These are phyloP conservation scores for Aspergillus novofumigatus DNA, from an alignment of 2,329 filamentous ascomycete genomes.

Conservation along the genomic window DNA sequence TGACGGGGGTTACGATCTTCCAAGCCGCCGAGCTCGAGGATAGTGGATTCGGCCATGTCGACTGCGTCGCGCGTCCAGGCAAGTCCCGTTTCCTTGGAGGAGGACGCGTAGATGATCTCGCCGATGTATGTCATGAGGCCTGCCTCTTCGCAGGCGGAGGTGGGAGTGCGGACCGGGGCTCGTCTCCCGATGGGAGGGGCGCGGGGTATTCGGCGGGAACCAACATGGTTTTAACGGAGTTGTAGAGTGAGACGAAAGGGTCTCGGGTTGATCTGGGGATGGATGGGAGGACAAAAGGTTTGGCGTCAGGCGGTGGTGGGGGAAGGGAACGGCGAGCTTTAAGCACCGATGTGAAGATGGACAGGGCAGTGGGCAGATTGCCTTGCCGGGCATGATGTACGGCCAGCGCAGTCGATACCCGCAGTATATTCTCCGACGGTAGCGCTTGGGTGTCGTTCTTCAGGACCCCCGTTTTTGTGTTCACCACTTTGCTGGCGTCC, in stretches of 20 bases:
- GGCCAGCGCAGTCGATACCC: conserved; percentile 70
- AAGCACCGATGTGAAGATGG: conserved; percentile 80
- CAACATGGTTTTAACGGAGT: conserved; percentile 39
- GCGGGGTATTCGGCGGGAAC: conserved; percentile 63
- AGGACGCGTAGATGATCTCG: conserved; percentile 78
- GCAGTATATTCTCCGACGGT: conserved; percentile 70
- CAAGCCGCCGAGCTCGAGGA: conserved; percentile 30
- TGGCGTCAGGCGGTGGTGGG: conserved; percentile 31
- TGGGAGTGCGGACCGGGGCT: conserved; percentile 61
- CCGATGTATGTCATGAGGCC: conserved; percentile 86
- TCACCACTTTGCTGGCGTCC: conserved; percentile 49
- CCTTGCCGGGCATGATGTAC: conserved; percentile 70
- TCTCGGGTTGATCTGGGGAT: conserved; percentile 19
- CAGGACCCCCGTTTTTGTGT: conserved; percentile 61
- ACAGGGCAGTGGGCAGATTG: conserved; percentile 65
- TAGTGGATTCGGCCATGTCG: conserved; percentile 68
- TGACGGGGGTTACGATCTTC: conserved; percentile 43
- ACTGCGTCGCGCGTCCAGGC: conserved; percentile 89
- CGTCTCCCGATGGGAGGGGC: conserved; percentile 65
- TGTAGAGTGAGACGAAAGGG: conserved; percentile 32
- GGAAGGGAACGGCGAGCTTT: conserved; percentile 65
- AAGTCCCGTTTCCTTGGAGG: conserved; percentile 65
- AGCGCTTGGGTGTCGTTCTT: conserved; percentile 50
- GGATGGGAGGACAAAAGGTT: conserved; percentile 22
- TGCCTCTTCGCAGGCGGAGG: conserved; percentile 76